phyloP scores from a whole-genome alignment of 257 asterid species.

The Nicotiana obtusifolia region DNA sequence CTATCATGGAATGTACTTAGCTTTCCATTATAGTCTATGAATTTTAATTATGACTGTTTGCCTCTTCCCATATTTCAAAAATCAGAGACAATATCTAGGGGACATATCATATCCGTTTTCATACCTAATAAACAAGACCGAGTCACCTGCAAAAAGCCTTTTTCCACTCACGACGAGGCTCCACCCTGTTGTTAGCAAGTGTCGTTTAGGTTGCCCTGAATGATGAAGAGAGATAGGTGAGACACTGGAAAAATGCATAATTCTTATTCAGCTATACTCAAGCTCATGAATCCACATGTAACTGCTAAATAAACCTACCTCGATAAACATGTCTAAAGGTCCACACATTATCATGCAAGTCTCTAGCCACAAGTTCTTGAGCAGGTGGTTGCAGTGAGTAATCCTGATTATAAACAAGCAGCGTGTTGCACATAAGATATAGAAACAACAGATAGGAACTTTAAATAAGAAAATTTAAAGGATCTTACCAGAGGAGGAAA shows the following conservation, averaged over 20 bases:
- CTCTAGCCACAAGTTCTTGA: conserved; percentile 87
- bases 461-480: background rate
- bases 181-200: conserved; percentile 95
- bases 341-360: conserved; percentile 84
- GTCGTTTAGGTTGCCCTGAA: conserved; percentile 92
- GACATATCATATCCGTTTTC: background rate
- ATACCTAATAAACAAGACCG: conserved; percentile 86
- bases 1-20: background rate
- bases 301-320: conserved; percentile 39
- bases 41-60: background rate
- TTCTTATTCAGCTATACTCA: background rate
- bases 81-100: background rate
- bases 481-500: conserved; percentile 75
- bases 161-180: conserved; percentile 88
- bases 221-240: background rate
- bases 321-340: conserved; percentile 91
- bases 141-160: conserved; percentile 86
- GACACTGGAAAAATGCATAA: background rate
- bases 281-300: conserved; percentile 3
- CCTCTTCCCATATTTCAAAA: background rate
- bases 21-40: background rate
- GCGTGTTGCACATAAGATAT: background rate
- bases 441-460: background rate
- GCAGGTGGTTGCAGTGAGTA: conserved; percentile 94
- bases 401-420: conserved; percentile 38